Conservation (phyloP, 2,329 filamentous ascomycete species). For the Colletotrichum higginsianum region DNA sequence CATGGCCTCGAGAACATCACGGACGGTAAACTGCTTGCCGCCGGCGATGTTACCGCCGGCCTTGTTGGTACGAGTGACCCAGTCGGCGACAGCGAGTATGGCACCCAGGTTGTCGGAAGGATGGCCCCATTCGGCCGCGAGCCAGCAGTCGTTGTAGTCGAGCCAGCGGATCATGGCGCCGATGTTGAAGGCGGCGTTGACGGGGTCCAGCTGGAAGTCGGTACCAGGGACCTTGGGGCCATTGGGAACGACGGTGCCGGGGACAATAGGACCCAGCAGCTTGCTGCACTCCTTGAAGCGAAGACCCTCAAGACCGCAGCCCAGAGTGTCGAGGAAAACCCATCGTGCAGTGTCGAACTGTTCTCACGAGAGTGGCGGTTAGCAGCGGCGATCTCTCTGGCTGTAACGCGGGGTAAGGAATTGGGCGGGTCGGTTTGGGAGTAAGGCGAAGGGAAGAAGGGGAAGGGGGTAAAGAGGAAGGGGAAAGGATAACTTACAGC, state of each 20-base stretch:
- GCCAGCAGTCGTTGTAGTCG: slow-evolving; percentile 99
- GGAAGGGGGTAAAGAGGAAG: neutral
- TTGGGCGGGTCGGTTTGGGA: slow-evolving; percentile 4
- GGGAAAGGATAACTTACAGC: slow-evolving; percentile 76
- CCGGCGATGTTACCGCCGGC: slow-evolving; percentile 84
- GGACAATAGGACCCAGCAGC: slow-evolving; percentile 91
- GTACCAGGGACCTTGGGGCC: slow-evolving; percentile 93
- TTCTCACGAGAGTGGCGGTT: slow-evolving; percentile 45
- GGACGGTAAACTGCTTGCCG: slow-evolving; percentile 89
- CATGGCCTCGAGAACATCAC: slow-evolving; percentile 95
- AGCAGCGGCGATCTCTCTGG: slow-evolving; percentile 45
- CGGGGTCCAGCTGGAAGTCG: slow-evolving; percentile 92
- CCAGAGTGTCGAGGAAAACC: slow-evolving; percentile 96
- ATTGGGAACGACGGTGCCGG: slow-evolving; percentile 91
- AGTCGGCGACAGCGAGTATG: slow-evolving; percentile 96
- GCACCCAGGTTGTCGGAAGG: slow-evolving; percentile 98
- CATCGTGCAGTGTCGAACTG: slow-evolving; percentile 96
- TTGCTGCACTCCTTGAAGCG: slow-evolving; percentile 97
- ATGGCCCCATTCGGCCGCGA: slow-evolving; percentile 98
- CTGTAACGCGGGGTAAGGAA: slow-evolving; percentile 43
- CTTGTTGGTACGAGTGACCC: slow-evolving; percentile 92
- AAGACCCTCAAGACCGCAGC: slow-evolving; percentile 95
- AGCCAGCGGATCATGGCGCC: slow-evolving; percentile 99
- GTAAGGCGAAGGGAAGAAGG: neutral
- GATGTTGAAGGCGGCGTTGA: slow-evolving; percentile 98